phyloP scores from a whole-genome alignment of 1,284 basidiomycete genomes.

The Megacollybia platyphylla region DNA sequence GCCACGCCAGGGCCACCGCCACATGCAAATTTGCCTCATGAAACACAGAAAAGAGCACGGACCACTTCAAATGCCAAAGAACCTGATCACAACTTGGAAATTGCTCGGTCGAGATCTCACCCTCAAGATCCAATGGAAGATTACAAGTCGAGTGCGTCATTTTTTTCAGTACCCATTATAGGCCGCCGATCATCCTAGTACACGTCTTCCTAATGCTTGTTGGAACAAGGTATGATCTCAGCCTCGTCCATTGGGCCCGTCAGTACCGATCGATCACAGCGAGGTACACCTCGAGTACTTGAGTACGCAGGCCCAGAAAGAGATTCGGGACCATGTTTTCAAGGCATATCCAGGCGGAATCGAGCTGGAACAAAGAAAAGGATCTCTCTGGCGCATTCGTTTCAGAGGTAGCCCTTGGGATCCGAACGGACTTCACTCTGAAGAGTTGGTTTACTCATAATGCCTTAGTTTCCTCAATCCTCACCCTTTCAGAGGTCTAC shows the following conservation, averaged over 20 bases:
- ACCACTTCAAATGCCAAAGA: not conserved
- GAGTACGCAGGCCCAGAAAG: conserved; percentile 24
- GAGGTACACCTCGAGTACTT: conserved; percentile 33
- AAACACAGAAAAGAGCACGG: not conserved
- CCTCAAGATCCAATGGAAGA: not conserved
- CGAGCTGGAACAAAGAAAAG: conserved; percentile 13
- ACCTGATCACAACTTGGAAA: not conserved
- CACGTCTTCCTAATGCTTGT: conserved; percentile 48
- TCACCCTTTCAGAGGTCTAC: conserved; percentile 16
- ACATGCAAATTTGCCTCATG: conserved; percentile 6
- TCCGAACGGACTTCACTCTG: conserved; percentile 21
- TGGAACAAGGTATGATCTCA: conserved; percentile 13
- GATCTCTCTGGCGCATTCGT: conserved; percentile 21
- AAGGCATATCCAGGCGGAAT: conserved; percentile 30
- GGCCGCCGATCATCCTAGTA: conserved; percentile 17
- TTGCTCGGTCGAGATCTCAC: not conserved
- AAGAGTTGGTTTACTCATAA: conserved; percentile 16
- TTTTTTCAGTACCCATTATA: not conserved
- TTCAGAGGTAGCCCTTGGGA: conserved; percentile 35
- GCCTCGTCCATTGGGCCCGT: too few species aligned
- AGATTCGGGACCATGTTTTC: conserved; percentile 24
- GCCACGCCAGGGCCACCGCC: conserved; percentile 8
- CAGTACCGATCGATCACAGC: conserved; percentile 10
- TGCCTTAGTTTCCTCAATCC: conserved; percentile 6
- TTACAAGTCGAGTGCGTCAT: conserved; percentile 7